Conservation (phyloP, 2,329 filamentous ascomycete genomes). For the Albifimbria verrucaria region DNA sequence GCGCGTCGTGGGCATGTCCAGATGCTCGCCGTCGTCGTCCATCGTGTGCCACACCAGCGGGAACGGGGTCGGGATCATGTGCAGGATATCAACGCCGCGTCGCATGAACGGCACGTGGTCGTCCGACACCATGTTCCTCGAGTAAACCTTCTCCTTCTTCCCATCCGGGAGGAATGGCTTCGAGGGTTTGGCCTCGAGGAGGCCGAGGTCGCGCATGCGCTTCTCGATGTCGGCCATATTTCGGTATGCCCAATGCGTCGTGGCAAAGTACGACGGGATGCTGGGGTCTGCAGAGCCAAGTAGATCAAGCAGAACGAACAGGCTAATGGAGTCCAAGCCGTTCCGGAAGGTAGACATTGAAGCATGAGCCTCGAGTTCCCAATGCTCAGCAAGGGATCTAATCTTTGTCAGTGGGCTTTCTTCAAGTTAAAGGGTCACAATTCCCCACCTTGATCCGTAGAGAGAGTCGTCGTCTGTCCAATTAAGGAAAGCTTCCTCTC, state of each 20-base stretch:
- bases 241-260: constrained; percentile 91
- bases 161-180: constrained; percentile 62
- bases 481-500: constrained; percentile 82
- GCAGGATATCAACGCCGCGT: constrained; percentile 82
- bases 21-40: constrained; percentile 76
- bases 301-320: constrained; percentile 90
- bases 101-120: constrained; percentile 90
- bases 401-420: constrained; percentile 2
- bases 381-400: constrained; percentile 71
- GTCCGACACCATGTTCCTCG: constrained; percentile 59
- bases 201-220: constrained; percentile 63
- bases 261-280: constrained; percentile 83
- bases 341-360: constrained; percentile 72
- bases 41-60: constrained; percentile 84
- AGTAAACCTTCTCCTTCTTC: not conserved
- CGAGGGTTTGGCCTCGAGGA: constrained; percentile 58
- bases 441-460: constrained; percentile 73
- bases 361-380: constrained; percentile 70
- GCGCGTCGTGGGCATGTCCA: constrained; percentile 74
- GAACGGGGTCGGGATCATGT: constrained; percentile 84
- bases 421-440: not conserved
- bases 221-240: constrained; percentile 71
- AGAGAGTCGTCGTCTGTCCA: constrained; percentile 84
- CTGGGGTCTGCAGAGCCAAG: constrained; percentile 67
- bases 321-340: constrained; percentile 72